Percentiles rank a stretch among this genome's conserved stretches.
Evolutionary conservation across 2,329 filamentous ascomycete genomes (phyloP).

Genomic region (Chaetoscypha palmicola): DNA sequence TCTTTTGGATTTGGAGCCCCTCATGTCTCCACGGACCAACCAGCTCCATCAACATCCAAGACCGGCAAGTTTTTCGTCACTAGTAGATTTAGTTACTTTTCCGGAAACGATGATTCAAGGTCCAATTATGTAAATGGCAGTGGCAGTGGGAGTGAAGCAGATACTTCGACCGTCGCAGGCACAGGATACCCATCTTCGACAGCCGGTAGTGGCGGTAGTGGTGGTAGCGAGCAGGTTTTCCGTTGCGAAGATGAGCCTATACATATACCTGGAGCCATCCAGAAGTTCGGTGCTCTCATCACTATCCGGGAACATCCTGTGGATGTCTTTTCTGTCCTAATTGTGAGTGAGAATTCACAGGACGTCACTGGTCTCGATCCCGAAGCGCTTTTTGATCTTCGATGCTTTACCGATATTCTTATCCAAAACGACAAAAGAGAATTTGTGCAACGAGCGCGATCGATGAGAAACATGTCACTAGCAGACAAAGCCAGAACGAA

Average conservation of each 20-base stretch:
- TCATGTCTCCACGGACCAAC: constrained; percentile 1
- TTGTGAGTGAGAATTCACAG: constrained; percentile 21
- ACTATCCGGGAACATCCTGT: constrained; percentile 16
- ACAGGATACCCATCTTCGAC: neutral
- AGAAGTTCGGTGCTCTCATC: constrained; percentile 19
- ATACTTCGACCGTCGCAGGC: neutral
- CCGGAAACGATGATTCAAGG: neutral
- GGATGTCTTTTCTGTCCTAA: constrained; percentile 14
- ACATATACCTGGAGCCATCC: constrained; percentile 21
- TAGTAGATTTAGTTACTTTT: constrained; percentile 3
- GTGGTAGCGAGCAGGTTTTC: constrained; percentile 12
- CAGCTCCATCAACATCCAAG: neutral
- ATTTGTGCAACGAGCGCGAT: constrained; percentile 12
- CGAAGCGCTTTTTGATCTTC: constrained; percentile 16
- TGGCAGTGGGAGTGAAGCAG: neutral
- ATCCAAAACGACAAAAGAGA: constrained; percentile 15
- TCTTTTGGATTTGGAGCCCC: neutral
- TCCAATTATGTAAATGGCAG: neutral
- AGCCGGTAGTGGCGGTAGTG: too few species aligned
- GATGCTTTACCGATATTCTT: constrained; percentile 21
- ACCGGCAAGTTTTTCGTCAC: constrained; percentile 4
- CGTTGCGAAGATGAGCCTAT: constrained; percentile 23
- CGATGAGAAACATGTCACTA: constrained; percentile 6
- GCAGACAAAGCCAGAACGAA: constrained; percentile 6
- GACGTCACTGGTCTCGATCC: constrained; percentile 15